phyloP scores from a whole-genome alignment of 805 yeast genomes.

The Scheffersomyces coipomensis region DNA sequence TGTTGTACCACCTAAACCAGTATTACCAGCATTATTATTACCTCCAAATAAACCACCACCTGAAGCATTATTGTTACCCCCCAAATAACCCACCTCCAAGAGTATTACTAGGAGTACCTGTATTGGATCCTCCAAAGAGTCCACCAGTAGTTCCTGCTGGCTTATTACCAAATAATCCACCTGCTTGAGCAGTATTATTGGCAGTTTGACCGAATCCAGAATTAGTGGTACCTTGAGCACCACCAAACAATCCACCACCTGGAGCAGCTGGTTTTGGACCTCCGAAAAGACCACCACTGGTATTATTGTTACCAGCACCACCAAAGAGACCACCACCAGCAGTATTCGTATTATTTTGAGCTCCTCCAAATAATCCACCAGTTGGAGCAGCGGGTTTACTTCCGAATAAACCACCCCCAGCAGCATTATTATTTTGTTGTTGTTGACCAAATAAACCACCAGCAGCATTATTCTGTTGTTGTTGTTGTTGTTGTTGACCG shows the following conservation, averaged over 20 bases:
- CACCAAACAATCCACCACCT: slow-evolving; percentile 18
- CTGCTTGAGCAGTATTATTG: slow-evolving; percentile 6
- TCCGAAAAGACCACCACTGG: slow-evolving; percentile 9
- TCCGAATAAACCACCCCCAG: slow-evolving; percentile 23
- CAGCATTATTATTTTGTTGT: slow-evolving; percentile 10
- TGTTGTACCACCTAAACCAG: slow-evolving; percentile 14
- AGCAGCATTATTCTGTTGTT: slow-evolving; percentile 8
- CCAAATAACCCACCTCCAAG: slow-evolving; percentile 25
- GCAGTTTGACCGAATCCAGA: background rate
- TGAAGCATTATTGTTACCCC: slow-evolving; percentile 16
- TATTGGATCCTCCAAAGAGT: slow-evolving; percentile 19
- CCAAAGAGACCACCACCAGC: slow-evolving; percentile 4
- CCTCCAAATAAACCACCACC: slow-evolving; percentile 49
- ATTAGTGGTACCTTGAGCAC: background rate
- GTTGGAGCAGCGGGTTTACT: slow-evolving; percentile 8
- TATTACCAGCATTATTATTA: slow-evolving; percentile 22
- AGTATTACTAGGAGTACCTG: slow-evolving; percentile 4
- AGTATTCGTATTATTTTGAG: slow-evolving; percentile 5
- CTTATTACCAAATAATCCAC: slow-evolving; percentile 26
- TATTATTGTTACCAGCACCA: background rate
- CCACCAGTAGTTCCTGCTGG: slow-evolving; percentile 14
- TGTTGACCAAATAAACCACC: slow-evolving; percentile 40
- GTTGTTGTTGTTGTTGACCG: slow-evolving; percentile 12
- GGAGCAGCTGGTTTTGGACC: slow-evolving; percentile 10
- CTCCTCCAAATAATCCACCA: slow-evolving; percentile 22